These are phyloP conservation scores for Russula foetens DNA, from an alignment of 768 basidiomycete genomes.

Conservation along the genomic window DNA sequence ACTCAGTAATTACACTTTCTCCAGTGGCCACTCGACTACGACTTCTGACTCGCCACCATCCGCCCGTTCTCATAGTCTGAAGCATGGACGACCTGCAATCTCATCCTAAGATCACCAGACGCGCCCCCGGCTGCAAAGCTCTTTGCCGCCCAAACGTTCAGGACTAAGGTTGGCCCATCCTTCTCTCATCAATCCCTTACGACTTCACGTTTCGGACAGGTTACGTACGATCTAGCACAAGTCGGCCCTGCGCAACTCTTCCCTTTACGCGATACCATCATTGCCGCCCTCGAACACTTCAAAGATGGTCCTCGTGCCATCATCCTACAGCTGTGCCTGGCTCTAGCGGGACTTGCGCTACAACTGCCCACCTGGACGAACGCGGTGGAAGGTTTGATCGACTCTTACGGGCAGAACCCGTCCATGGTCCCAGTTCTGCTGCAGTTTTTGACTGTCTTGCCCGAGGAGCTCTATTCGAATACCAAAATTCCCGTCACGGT, in stretches of 20 bases:
- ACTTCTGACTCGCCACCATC: conserved; percentile 58
- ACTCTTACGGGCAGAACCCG: conserved; percentile 78
- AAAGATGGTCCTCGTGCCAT: conserved; percentile 74
- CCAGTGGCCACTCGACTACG: conserved; percentile 47
- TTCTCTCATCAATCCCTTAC: background rate
- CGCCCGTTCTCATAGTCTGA: conserved; percentile 73
- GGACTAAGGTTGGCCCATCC: conserved; percentile 66
- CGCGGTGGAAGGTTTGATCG: conserved; percentile 73
- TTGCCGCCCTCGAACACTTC: conserved; percentile 66
- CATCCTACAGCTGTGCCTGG: conserved; percentile 83
- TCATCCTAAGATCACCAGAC: conserved; percentile 76
- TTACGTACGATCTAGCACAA: conserved; percentile 91
- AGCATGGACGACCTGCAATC: conserved; percentile 94
- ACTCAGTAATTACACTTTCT: conserved; percentile 89
- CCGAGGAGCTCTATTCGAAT: conserved; percentile 83
- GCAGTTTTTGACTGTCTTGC: conserved; percentile 84
- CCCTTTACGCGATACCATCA: conserved; percentile 79
- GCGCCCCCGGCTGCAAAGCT: conserved; percentile 74
- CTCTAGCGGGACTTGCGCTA: conserved; percentile 82
- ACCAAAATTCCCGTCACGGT: conserved; percentile 84
- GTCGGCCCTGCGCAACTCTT: conserved; percentile 64
- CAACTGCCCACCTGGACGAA: conserved; percentile 84
- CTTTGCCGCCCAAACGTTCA: conserved; percentile 95
- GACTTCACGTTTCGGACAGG: conserved; percentile 42
- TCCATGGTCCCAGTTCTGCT: conserved; percentile 75